phyloP scores from a whole-genome alignment of 2,329 filamentous ascomycete genomes.

The Phialophora verrucosa region DNA sequence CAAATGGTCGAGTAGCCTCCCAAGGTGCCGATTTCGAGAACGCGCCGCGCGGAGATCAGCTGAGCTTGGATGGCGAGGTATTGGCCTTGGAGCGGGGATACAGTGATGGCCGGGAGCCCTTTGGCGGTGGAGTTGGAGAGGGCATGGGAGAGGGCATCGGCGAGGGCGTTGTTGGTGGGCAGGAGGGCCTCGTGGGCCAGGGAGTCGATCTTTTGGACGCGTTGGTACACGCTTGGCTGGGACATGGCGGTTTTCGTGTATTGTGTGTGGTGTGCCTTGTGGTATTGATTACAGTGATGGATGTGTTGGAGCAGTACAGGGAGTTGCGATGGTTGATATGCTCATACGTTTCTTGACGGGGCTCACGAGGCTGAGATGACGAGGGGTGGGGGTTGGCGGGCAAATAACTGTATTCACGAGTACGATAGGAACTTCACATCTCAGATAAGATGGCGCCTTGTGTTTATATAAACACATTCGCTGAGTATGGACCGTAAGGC shows the following conservation, averaged over 20 bases:
- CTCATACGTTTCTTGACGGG: background rate
- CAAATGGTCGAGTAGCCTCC: constrained; percentile 63
- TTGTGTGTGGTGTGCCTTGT: background rate
- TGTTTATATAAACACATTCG: background rate
- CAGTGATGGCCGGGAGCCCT: constrained; percentile 43
- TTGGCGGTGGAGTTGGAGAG: constrained; percentile 24
- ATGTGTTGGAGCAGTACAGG: background rate
- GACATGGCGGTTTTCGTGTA: background rate
- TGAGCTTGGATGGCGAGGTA: constrained; percentile 50
- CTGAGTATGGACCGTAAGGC: background rate
- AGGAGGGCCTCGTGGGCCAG: constrained; percentile 7
- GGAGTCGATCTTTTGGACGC: constrained; percentile 10
- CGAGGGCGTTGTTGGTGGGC: constrained; percentile 6
- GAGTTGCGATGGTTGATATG: background rate
- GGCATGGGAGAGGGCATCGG: constrained; percentile 16
- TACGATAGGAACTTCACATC: background rate
- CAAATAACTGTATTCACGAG: background rate
- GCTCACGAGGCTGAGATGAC: background rate
- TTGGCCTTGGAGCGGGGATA: constrained; percentile 48
- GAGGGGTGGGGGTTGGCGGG: background rate
- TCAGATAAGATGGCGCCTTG: background rate
- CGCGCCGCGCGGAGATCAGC: constrained; percentile 45
- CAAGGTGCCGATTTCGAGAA: constrained; percentile 63
- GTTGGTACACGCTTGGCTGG: constrained; percentile 7
- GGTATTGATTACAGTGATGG: background rate